phyloP scores from a whole-genome alignment of 2,329 filamentous ascomycete genomes.

The Colletotrichum scovillei region DNA sequence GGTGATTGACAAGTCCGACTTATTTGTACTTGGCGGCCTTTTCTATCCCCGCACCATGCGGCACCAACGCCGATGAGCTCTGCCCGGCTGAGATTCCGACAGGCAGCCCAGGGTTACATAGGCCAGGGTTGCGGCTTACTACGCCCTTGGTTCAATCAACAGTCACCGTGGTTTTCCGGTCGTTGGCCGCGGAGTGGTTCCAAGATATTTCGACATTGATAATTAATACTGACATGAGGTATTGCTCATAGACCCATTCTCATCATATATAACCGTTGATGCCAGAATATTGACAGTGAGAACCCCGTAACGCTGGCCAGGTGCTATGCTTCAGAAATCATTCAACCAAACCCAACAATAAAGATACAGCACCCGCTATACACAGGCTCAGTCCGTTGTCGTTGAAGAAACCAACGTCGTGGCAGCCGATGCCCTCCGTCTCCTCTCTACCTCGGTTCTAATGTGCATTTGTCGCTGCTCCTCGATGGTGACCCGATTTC shows the following conservation, averaged over 20 bases:
- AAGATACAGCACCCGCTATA: neutral
- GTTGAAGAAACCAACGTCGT: slow-evolving; percentile 29
- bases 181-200: neutral
- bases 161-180: neutral
- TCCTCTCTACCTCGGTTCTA: slow-evolving; percentile 16
- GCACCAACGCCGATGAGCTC: neutral
- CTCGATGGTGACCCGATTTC: slow-evolving; percentile 42
- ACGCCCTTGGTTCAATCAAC: neutral
- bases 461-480: slow-evolving; percentile 39
- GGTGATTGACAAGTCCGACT: slow-evolving; percentile 3
- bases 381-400: slow-evolving; percentile 7
- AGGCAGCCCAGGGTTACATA: neutral
- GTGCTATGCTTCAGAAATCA: neutral
- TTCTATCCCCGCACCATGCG: slow-evolving; percentile 2
- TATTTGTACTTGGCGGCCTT: slow-evolving; percentile 8
- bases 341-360: neutral
- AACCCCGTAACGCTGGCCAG: neutral
- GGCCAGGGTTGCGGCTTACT: neutral
- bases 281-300: neutral
- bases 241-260: neutral
- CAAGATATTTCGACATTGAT: neutral
- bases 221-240: neutral
- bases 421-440: slow-evolving; percentile 24
- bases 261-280: neutral
- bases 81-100: neutral